Conservation (phyloP, 495 filamentous ascomycete species). For the Neurospora sp. region DNA sequence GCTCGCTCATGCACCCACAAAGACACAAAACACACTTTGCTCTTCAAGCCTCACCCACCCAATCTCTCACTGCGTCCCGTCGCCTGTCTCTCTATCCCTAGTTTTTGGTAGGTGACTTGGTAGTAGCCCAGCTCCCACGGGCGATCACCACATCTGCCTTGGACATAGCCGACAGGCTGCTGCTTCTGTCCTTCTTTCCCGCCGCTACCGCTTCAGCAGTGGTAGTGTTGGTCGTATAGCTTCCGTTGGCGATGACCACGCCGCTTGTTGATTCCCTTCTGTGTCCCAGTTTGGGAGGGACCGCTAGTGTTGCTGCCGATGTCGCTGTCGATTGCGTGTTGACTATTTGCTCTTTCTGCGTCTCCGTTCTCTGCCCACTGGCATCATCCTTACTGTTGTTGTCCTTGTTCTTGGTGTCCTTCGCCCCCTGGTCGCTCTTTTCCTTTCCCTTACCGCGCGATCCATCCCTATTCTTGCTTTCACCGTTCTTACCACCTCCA, state of each 20-base stretch:
- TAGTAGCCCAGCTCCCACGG: background rate
- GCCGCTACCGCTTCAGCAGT: background rate
- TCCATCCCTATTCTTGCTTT: background rate
- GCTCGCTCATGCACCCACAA: background rate
- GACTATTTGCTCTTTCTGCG: background rate
- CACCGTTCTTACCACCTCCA: background rate
- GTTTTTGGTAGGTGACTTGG: background rate
- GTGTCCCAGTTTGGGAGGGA: background rate
- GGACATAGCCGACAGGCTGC: background rate
- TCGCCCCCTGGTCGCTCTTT: background rate
- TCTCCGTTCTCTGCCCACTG: background rate
- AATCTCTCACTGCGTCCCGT: background rate
- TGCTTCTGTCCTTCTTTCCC: background rate
- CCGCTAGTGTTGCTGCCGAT: background rate
- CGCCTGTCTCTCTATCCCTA: background rate
- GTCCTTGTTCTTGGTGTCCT: background rate
- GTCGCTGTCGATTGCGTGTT: background rate
- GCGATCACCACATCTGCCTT: background rate
- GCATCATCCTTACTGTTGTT: background rate
- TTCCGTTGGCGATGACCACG: background rate
- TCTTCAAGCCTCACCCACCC: background rate
- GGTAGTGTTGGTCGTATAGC: background rate
- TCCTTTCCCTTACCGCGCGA: background rate
- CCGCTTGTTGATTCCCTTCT: background rate
- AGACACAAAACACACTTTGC: background rate